Base-by-base conservation (phyloP, 176 grass and related monocot genomes). In the Typha latifolia region DNA sequence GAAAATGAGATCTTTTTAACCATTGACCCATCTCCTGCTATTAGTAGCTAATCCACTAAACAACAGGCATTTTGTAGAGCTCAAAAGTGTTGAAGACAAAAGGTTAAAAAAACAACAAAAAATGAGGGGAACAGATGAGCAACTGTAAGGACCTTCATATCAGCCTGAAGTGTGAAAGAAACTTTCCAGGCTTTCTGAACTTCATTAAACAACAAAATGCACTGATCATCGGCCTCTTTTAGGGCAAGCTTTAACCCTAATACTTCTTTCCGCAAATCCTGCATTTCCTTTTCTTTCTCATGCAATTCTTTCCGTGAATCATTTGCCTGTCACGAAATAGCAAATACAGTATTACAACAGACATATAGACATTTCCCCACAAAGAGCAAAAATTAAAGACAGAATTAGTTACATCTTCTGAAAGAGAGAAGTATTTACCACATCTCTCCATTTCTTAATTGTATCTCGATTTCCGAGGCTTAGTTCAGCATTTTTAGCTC, bases 401-500 rank as follows among this genome's bases (percentile, higher is more conserved):
- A 59, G 15, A 14, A 59, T 8, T 68, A 71, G 48, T 69, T 50
- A 15, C 31, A 51, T n/a, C 13, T 43, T 64, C 24, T 16, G 43
- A 61, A 69, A n/a, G 3, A 63, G 19, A 56, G 57, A 79, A 71
- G 56, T 14, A 85, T 43, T 86, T 84, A 97, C 93, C 82, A 97
- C 93, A 29, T 97, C 93, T 92, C 74, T 97, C 88, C 88, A 97
- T 86, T 89, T 97, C 78, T 97, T 97, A 66, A 97, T 97, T 67
- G 93, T 97, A 71, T 97, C 93, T 52, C 93, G 88, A 75, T 92
- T 97, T 63, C 93, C 93, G 80, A 97, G 93, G 82, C 93, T 97
- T 65, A 97, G 61, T 73, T 97, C 88, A 72, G 88, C 83, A 81
- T 92, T 97, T 82, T 82, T 91, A 77, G 93, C 93, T 81, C 93